Evolutionary conservation across 2,329 filamentous ascomycete species (phyloP), one percentile per base, ranked within the genome.

Genomic region (Tolypocladium pustulatum): DNA sequence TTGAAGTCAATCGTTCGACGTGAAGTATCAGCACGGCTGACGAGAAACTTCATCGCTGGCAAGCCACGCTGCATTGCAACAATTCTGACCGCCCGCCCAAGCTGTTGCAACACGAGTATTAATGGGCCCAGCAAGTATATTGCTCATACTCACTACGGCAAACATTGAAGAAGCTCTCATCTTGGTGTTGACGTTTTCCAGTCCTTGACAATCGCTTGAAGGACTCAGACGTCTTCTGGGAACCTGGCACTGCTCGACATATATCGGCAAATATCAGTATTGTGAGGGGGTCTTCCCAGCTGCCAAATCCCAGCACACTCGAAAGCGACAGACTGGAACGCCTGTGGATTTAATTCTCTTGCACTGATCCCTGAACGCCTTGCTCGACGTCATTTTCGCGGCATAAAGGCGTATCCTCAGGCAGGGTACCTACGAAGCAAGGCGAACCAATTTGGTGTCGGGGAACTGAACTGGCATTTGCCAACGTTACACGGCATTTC

Each of bases 401-500:
- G 49, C 49, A 32, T 20, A 52, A 34, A 8, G 20, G 49, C 49
- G 22, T 3, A 9, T 15, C 30, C 20, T 3, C 30, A 17, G 30
- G 30, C 49, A 36, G 9, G 49, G 49, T 15, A 0, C 49, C 20
- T 15, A 34, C 17, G 32, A 32, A 20, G 30, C 12, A 12, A n/a
- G 49, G 30, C 49, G 49, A 22, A 13, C 1, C 30, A 20, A 53
- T 53, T 30, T 12, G 25, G 27, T 12, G 25, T 37, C 25, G 17
- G 36, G 25, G 37, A 55, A 41, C 30, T 13, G 37, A 40, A 13
- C 20, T 34, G 54, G n/a, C 54, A 43, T 43, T 38, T 55, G 32
- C 27, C 57, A 20, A 53, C 54, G 57, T 60, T 57, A 55, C 59
- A 60, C 57, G 17, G 38, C 59, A 52, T 55, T 4, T 41, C n/a